Evolutionary conservation across 78 protist species (phyloP).

Genomic region (Dictyostelium purpureum): DNA sequence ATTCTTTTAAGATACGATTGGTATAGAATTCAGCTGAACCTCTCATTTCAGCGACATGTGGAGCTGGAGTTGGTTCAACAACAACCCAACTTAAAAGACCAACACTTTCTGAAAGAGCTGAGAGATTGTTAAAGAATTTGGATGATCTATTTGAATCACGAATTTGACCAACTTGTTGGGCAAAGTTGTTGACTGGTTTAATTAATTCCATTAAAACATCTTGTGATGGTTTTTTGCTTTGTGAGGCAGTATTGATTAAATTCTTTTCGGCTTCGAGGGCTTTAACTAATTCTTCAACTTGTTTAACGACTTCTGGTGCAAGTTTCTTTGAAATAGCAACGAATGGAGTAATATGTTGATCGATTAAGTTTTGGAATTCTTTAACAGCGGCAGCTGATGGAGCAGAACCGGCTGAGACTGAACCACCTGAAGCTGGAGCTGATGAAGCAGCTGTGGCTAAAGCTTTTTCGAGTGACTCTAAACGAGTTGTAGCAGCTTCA

Average conservation of each 20-base stretch:
- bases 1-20: conserved; percentile 79
- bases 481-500: conserved; percentile 59
- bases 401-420: neutral
- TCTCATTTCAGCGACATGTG: conserved; percentile 82
- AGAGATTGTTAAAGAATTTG: conserved; percentile 73
- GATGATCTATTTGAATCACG: conserved; percentile 59
- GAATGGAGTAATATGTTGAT: conserved; percentile 57
- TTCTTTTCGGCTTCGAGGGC: conserved; percentile 49
- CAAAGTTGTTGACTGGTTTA: conserved; percentile 29
- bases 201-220: conserved; percentile 31
- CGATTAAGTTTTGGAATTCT: conserved; percentile 76
- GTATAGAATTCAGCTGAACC: conserved; percentile 82
- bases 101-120: conserved; percentile 74
- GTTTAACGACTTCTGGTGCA: conserved; percentile 43
- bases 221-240: conserved; percentile 77
- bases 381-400: conserved; percentile 61
- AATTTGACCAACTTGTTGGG: conserved; percentile 41
- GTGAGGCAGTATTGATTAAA: conserved; percentile 58
- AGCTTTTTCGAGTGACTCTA: conserved; percentile 70
- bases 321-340: conserved; percentile 51
- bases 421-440: conserved; percentile 16
- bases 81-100: conserved; percentile 81
- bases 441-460: conserved; percentile 75
- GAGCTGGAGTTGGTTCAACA: conserved; percentile 88
- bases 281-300: conserved; percentile 42